Evolutionary conservation across 2,329 filamentous ascomycete species (phyloP).

Genomic region (Calonectria hawksworthii): DNA sequence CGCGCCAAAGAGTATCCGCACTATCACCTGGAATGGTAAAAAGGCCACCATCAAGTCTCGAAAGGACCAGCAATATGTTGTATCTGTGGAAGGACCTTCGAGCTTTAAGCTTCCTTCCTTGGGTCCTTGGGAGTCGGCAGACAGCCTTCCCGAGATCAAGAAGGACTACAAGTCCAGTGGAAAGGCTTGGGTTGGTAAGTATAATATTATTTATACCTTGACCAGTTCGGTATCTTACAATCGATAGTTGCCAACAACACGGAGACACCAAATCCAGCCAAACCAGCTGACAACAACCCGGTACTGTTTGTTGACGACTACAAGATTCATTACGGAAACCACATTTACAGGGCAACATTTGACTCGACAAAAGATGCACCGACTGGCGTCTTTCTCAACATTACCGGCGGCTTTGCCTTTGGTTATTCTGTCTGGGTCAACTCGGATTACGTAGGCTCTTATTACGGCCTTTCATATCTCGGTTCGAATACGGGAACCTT

Average conservation of each 20-base stretch:
- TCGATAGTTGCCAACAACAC: conserved; percentile 60
- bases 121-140: conserved; percentile 60
- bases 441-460: conserved; percentile 68
- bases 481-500: conserved; percentile 56
- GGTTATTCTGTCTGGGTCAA: conserved; percentile 72
- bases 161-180: conserved; percentile 58
- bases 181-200: conserved; percentile 58
- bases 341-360: conserved; percentile 69
- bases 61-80: conserved; percentile 46
- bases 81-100: conserved; percentile 44
- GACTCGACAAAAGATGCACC: conserved; percentile 52
- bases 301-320: conserved; percentile 72
- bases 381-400: conserved; percentile 62
- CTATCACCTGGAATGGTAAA: conserved; percentile 66
- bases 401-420: conserved; percentile 68
- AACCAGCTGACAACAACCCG: conserved; percentile 64
- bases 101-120: conserved; percentile 56
- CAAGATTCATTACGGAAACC: conserved; percentile 66
- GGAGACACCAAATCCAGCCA: conserved; percentile 61
- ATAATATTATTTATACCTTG: accelerated
- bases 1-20: conserved; percentile 59
- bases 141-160: conserved; percentile 63
- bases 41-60: conserved; percentile 47
- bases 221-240: accelerated
- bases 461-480: conserved; percentile 62